phyloP scores from a whole-genome alignment of 176 grass and related monocot genomes.

The Ananas comosus region DNA sequence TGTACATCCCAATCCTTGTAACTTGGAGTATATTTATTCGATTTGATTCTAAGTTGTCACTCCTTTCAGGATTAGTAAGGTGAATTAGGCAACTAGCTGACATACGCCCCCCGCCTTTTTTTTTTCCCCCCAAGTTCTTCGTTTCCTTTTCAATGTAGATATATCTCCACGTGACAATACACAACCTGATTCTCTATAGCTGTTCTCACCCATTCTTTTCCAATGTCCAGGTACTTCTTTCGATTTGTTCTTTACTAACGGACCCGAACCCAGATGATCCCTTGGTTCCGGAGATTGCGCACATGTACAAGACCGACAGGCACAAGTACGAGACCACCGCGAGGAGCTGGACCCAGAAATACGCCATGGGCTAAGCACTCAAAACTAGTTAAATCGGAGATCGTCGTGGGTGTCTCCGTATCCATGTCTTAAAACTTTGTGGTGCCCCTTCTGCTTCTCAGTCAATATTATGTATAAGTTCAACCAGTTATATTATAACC shows the following conservation, averaged over 20 bases:
- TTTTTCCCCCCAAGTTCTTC: no score
- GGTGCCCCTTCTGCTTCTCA: not conserved
- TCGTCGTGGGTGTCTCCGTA: not conserved
- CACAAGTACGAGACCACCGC: slow-evolving; percentile 18
- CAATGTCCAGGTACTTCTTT: slow-evolving; percentile 12
- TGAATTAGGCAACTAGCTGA: no score
- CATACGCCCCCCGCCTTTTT: no score
- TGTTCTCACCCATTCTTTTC: not conserved
- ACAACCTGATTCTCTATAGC: not conserved
- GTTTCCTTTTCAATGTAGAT: no score
- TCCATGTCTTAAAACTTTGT: not conserved
- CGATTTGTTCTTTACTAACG: slow-evolving; percentile 12
- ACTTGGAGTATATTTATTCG: no score
- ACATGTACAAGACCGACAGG: slow-evolving; percentile 17
- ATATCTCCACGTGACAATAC: not conserved
- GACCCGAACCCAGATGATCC: slow-evolving; percentile 18
- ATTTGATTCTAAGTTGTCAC: no score
- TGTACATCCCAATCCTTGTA: no score
- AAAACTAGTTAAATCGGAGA: not conserved
- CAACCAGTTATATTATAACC: not conserved
- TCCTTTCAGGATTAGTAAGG: no score
- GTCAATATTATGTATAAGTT: not conserved
- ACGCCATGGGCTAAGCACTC: slow-evolving; percentile 13
- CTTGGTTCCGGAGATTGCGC: slow-evolving; percentile 13
- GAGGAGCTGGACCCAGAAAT: slow-evolving; percentile 18